A percentile compares a stretch with the other conserved stretches of the same genome.
phyloP scores from a whole-genome alignment of 192 early-diverging fungal species.

The Obelidium mucronatum region DNA sequence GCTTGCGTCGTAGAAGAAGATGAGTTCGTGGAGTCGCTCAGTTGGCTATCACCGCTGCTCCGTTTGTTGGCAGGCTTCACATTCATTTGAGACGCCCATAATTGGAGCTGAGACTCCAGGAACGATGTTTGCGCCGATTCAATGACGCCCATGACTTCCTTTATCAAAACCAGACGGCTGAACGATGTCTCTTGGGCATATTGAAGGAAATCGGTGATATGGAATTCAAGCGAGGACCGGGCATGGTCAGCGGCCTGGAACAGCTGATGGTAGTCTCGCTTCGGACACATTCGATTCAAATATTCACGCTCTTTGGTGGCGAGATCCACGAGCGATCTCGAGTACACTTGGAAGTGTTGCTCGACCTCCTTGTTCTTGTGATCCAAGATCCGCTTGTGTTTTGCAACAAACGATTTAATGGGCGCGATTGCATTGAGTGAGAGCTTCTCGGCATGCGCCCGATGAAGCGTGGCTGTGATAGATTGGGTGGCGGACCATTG shows the following conservation, averaged over 20 bases:
- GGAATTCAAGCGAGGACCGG: constrained; percentile 46
- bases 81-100: background rate
- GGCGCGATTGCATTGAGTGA: constrained; percentile 36
- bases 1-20: no score
- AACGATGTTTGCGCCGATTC: constrained; percentile 31
- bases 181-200: constrained; percentile 43
- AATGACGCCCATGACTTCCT: constrained; percentile 31
- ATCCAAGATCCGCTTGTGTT: constrained; percentile 35
- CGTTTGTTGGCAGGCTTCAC: background rate
- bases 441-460: constrained; percentile 45
- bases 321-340: background rate
- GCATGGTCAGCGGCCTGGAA: constrained; percentile 45
- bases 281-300: background rate
- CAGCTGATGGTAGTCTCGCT: constrained; percentile 29
- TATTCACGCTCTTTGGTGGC: background rate
- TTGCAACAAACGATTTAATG: constrained; percentile 41
- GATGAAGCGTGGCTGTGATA: constrained; percentile 39
- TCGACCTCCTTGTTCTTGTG: constrained; percentile 49
- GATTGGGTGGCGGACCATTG: background rate
- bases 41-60: no score
- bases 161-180: constrained; percentile 33
- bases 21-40: no score
- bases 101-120: constrained; percentile 12
- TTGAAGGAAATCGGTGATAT: constrained; percentile 47
- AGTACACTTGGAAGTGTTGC: constrained; percentile 24